Evolutionary conservation across 495 filamentous ascomycete species (phyloP).

Genomic region (Neohortaea acidophila): DNA sequence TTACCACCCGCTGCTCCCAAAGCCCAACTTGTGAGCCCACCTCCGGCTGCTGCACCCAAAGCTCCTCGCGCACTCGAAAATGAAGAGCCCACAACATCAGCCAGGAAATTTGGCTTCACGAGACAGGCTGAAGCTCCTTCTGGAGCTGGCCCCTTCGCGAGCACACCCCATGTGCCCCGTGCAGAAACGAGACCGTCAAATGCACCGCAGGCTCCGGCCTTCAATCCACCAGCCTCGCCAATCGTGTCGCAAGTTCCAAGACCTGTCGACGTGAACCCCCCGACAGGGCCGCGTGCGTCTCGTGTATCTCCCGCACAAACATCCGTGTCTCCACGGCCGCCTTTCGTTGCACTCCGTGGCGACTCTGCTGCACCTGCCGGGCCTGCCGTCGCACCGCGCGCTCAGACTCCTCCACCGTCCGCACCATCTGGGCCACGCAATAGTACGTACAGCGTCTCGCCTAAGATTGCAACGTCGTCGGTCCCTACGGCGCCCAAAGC

Average conservation of each 20-base stretch:
- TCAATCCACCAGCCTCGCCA: conserved; percentile 10
- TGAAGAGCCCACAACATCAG: not conserved
- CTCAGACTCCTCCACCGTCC: conserved; percentile 13
- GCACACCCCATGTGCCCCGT: not conserved
- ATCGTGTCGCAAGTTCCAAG: conserved; percentile 1
- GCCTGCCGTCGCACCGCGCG: not conserved
- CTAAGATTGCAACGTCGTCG: conserved; percentile 18
- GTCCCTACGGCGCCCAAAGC: conserved; percentile 30
- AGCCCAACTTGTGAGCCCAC: conserved; percentile 8
- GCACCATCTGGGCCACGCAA: conserved; percentile 21
- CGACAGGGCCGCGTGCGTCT: conserved; percentile 16
- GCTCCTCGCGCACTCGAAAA: conserved; percentile 17
- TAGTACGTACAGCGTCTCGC: conserved; percentile 22
- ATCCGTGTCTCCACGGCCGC: conserved; percentile 13
- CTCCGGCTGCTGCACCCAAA: conserved; percentile 25
- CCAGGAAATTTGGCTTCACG: conserved; percentile 6
- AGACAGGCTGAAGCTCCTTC: not conserved
- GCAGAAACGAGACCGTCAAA: not conserved
- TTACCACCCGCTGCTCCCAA: conserved; percentile 10
- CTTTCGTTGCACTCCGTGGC: conserved; percentile 10
- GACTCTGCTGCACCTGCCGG: conserved; percentile 2
- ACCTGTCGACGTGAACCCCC: conserved; percentile 6
- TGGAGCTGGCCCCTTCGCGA: no score
- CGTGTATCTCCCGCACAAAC: conserved; percentile 20
- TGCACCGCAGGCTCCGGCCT: conserved; percentile 3